Base-by-base conservation (phyloP, 2,329 filamentous ascomycete genomes). In the Graphilbum sp. region DNA sequence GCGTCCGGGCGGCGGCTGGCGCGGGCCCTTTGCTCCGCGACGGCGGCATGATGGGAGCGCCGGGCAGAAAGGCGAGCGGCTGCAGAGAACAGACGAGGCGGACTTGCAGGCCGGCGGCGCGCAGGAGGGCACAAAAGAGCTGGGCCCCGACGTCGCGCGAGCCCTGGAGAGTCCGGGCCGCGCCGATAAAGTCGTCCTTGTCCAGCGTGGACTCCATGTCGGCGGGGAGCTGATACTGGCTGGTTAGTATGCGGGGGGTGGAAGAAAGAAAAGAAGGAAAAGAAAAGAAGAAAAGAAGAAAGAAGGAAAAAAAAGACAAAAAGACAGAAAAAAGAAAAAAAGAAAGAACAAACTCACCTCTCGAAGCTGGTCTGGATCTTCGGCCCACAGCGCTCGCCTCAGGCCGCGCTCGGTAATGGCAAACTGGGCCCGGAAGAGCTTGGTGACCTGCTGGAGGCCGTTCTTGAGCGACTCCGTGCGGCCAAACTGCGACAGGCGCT, bases 11-110 rank as follows among this genome's bases (percentile, higher is more conserved):
- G n/a, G n/a, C n/a, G n/a, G 48, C 48, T 37, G 54, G 56, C 5
- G 7, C 6, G 10, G 47, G 17, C 47, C 59, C 49, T 3, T 49
- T 52, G 6, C 59, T 53, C 25, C 62, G 65, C 5, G 21, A 24
- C 21, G 21, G n/a, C 0, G 61, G 58, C 43, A 73, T 54, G 0
- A 60, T 55, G 2, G 70, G 70, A 0, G 62, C 67, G 0, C 61
- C 57, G 5, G 65, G 67, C 3, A 66, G 63, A 47, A 87, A 87
- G 0, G 81, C 68, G 1, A 98, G 63, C 2, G 79, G 74, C 47
- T 98, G 90, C 4, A 98, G 61, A 5, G 90, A 98, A 55, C 86
- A 95, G 1, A 96, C 81, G 5, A 98, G 65, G 12, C 90, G 72
- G 5, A 83, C 68, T 45, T 85, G 75, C 7, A 96, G 74, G 3